A percentile compares a stretch with the other conserved stretches of the same genome.
These are phyloP conservation scores for Corchorus capsularis DNA, from an alignment of 345 rosid genomes.

Conservation along the genomic window DNA sequence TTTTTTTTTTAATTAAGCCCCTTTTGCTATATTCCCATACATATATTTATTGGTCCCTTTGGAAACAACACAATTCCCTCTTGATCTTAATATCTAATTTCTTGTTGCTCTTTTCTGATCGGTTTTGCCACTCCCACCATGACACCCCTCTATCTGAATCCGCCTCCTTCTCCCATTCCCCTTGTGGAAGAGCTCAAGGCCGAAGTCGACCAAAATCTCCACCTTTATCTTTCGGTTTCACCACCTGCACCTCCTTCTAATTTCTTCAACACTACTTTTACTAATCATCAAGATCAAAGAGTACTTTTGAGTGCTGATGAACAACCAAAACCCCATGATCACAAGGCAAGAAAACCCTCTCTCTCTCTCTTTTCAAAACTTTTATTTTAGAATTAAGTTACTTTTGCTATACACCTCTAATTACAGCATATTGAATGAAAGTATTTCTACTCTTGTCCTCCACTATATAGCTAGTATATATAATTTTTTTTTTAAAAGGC, in stretches of 20 bases:
- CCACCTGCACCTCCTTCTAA: slow-evolving; percentile 30
- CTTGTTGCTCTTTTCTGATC: not conserved
- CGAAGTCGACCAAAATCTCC: slow-evolving; percentile 29
- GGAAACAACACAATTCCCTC: slow-evolving; percentile 7
- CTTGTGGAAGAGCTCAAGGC: slow-evolving; percentile 21
- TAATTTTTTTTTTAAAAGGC: too few relatives aligned
- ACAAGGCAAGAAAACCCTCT: slow-evolving; percentile 26
- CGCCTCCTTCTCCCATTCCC: slow-evolving; percentile 31
- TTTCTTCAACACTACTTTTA: not conserved
- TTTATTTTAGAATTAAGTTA: not conserved
- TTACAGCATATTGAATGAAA: too few relatives aligned
- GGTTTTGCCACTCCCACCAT: slow-evolving; percentile 13
- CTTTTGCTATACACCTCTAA: not conserved
- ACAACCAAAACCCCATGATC: slow-evolving; percentile 17
- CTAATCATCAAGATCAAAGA: slow-evolving; percentile 14
- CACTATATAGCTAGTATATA: too few relatives aligned
- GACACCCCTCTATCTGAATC: slow-evolving; percentile 40
- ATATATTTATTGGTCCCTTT: slow-evolving; percentile 7
- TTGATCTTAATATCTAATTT: not conserved
- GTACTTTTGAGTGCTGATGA: slow-evolving; percentile 1
- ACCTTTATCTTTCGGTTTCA: slow-evolving; percentile 27
- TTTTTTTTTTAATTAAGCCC: slow-evolving; percentile 9
- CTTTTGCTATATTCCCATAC: not conserved
- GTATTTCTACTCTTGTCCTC: too few relatives aligned
- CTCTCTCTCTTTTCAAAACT: not conserved